These are phyloP conservation scores for Amesomyces nigricolor DNA, from an alignment of 2,329 filamentous ascomycete genomes.

Conservation along the genomic window DNA sequence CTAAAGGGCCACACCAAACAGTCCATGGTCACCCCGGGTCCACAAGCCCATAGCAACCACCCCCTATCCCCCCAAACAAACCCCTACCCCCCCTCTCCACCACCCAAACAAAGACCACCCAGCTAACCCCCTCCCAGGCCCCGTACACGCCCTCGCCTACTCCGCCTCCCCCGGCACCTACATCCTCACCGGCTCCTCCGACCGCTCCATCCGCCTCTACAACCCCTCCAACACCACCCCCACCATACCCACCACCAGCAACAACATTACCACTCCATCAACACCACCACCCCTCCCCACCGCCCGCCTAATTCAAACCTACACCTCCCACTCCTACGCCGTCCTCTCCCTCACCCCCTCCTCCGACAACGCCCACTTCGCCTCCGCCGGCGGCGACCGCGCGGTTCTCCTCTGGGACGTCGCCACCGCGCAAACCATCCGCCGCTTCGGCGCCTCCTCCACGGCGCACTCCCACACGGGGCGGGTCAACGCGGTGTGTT, in stretches of 20 bases:
- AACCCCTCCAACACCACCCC: constrained; percentile 49
- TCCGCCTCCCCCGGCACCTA: constrained; percentile 68
- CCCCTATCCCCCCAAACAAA: not conserved
- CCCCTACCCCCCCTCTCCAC: not conserved
- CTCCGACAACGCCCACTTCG: constrained; percentile 75
- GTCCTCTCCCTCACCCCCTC: constrained; percentile 75
- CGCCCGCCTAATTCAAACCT: constrained; percentile 74
- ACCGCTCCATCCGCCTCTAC: constrained; percentile 80
- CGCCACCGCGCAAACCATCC: constrained; percentile 66
- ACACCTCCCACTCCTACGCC: constrained; percentile 85
- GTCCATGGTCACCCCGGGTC: too few relatives aligned
- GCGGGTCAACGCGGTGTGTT: constrained; percentile 71
- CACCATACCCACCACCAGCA: constrained; percentile 23
- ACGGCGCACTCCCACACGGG: constrained; percentile 57
- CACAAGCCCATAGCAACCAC: too few relatives aligned
- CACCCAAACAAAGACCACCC: not conserved
- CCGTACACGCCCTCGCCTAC: constrained; percentile 67
- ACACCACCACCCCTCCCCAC: constrained; percentile 35
- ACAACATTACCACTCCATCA: constrained; percentile 35
- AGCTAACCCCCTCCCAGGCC: constrained; percentile 42
- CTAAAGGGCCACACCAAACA: not conserved
- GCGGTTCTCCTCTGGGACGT: constrained; percentile 95
- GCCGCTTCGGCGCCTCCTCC: constrained; percentile 64
- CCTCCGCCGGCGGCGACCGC: constrained; percentile 83
- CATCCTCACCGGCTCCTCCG: constrained; percentile 78